phyloP scores from a whole-genome alignment of 164 flowering plant genomes.

The Taxillus chinensis region DNA sequence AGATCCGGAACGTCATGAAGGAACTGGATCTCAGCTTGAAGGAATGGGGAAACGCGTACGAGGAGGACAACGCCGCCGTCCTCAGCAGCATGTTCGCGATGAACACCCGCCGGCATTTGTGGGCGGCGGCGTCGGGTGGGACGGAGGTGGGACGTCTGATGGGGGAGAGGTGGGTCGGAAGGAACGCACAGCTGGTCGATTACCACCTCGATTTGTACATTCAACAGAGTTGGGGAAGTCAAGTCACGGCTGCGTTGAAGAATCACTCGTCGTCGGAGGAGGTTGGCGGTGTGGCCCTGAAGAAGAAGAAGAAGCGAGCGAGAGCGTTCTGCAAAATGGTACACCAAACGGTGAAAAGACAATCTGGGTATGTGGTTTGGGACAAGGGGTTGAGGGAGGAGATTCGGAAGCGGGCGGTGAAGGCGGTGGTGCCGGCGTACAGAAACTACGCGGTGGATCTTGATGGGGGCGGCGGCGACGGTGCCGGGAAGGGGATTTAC shows the following conservation, averaged over 20 bases:
- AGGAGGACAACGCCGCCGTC: constrained; percentile 8
- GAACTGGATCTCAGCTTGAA: constrained; percentile 40
- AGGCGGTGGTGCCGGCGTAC: constrained; percentile 32
- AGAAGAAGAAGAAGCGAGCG: constrained; percentile 25
- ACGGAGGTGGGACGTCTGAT: constrained; percentile 36
- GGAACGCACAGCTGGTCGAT: constrained; percentile 33
- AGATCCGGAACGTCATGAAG: constrained; percentile 23
- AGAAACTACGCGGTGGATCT: constrained; percentile 26
- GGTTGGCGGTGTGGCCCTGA: constrained; percentile 14
- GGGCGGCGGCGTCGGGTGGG: constrained; percentile 17
- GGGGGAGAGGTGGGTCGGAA: constrained; percentile 36
- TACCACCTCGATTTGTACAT: constrained; percentile 26
- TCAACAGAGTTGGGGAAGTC: constrained; percentile 48
- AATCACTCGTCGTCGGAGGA: constrained; percentile 8
- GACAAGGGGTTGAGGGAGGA: constrained; percentile 31
- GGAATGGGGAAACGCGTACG: constrained; percentile 37
- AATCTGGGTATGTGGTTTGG: constrained; percentile 30
- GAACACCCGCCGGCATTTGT: constrained; percentile 41
- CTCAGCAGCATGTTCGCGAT: constrained; percentile 45
- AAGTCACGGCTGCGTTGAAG: constrained; percentile 19
- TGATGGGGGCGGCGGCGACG: constrained; percentile 18
- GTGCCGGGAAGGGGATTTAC: constrained; percentile 23
- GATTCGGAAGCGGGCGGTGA: constrained; percentile 20
- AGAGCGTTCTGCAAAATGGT: constrained; percentile 34
- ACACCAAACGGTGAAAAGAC: constrained; percentile 33